These are phyloP conservation scores for Apiotrichum sp. DNA, from an alignment of 1,284 basidiomycete genomes.

Conservation along the genomic window DNA sequence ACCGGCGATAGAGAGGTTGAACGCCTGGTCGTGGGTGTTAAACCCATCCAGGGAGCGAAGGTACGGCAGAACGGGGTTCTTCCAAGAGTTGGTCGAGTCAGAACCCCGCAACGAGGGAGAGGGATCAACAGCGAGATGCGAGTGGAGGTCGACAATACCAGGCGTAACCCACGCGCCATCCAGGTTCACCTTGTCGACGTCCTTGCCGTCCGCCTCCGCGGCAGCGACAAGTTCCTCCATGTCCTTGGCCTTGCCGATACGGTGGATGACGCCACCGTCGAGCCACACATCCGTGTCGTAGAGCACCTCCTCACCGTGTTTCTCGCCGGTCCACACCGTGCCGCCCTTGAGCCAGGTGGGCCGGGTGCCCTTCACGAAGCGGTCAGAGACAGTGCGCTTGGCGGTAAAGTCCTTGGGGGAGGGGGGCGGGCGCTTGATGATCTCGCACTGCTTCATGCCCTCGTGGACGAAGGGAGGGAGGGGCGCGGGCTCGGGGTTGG, in stretches of 20 bases:
- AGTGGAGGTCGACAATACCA: constrained; percentile 68
- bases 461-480: constrained; percentile 29
- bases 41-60: constrained; percentile 52
- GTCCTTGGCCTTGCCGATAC: constrained; percentile 36
- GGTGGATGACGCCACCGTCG: constrained; percentile 49
- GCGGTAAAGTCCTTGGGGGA: constrained; percentile 46
- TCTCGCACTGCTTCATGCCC: constrained; percentile 39
- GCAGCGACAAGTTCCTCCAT: constrained; percentile 9
- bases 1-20: constrained; percentile 49
- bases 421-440: constrained; percentile 28
- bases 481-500: constrained; percentile 1
- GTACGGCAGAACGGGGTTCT: constrained; percentile 48
- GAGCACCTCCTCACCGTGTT: constrained; percentile 57
- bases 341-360: constrained; percentile 69
- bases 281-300: constrained; percentile 49
- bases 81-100: constrained; percentile 45
- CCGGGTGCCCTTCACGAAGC: constrained; percentile 61
- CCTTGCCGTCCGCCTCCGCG: too few species aligned
- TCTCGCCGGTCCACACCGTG: constrained; percentile 69
- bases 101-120: constrained; percentile 55
- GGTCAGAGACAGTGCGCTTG: constrained; percentile 59
- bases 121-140: constrained; percentile 66
- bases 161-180: constrained; percentile 51
- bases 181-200: constrained; percentile 42
- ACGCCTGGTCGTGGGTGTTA: constrained; percentile 52